Base-by-base conservation (phyloP, 202 grass and related monocot species). In the Musa balbisiana region DNA sequence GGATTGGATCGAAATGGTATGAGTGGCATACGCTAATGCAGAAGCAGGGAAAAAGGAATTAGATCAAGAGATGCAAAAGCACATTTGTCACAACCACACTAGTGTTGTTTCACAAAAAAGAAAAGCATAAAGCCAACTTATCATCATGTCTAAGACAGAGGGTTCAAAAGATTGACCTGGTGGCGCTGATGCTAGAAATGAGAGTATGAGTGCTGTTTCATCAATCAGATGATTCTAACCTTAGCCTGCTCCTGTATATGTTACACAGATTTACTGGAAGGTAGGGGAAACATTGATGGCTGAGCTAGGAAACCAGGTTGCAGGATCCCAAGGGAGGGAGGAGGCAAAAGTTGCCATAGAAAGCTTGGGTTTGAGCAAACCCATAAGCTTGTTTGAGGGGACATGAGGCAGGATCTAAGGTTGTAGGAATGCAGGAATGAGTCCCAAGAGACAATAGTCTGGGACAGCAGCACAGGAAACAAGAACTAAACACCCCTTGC, bases 341-440 rank as follows among this genome's bases (percentile, higher is more conserved):
- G 74, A 23, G 58, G 33, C 58, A 76, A 15, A 64, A 26, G 25
- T 62, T 17, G 74, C 9, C 33, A 76, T 26, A 55, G 21, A 51
- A 64, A 20, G 27, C 19, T 72, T 83, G 86, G 79, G 77, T 87
- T 89, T 87, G 86, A 89, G 88, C 89, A 96, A 82, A 88, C 87
- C 90, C 82, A 96, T 92, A 90, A 92, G 87, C 85, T 96, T 96
- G 92, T 96, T 92, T 96, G 87, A 90, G 89, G 92, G 81, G 87
- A 92, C 90, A 96, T 73, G 85, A 74, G 84, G 82, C 92, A 96
- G 87, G 80, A 88, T 86, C 92, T 89, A 96, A 83, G 90, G 90
- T 88, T 86, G 89, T 72, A 62, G 82, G 76, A 73, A 85, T 21
- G 69, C 33, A 24, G 69, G 63, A 69, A 60, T 92, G 85, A 83